phyloP scores from a whole-genome alignment of 768 basidiomycete genomes.

The Dacryopinax primogenitus region DNA sequence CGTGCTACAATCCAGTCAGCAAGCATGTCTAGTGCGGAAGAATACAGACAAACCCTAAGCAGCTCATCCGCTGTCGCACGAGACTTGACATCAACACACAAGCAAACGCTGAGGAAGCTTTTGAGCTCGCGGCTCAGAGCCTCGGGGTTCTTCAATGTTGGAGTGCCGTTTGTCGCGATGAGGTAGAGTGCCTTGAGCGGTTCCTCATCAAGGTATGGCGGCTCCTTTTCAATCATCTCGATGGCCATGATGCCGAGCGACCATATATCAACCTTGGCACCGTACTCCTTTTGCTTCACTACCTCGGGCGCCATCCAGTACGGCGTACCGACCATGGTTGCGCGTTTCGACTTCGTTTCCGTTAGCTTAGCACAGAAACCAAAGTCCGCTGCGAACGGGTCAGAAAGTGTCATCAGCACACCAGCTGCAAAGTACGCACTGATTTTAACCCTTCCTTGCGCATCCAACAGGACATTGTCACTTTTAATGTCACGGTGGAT shows the following conservation, averaged over 20 bases:
- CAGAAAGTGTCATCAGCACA: neutral
- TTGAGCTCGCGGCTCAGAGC: conserved; percentile 83
- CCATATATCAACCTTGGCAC: conserved; percentile 95
- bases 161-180: conserved; percentile 96
- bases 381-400: conserved; percentile 59
- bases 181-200: conserved; percentile 87
- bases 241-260: conserved; percentile 97
- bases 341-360: conserved; percentile 91
- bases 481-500: conserved; percentile 97
- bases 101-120: conserved; percentile 90
- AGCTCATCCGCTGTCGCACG: conserved; percentile 53
- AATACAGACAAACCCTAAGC: conserved; percentile 42
- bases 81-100: conserved; percentile 92
- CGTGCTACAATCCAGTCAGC: conserved; percentile 47
- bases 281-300: conserved; percentile 93
- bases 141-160: conserved; percentile 93
- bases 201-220: conserved; percentile 90
- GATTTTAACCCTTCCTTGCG: conserved; percentile 89
- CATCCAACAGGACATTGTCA: conserved; percentile 87
- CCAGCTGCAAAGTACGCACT: conserved; percentile 44
- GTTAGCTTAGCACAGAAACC: conserved; percentile 94
- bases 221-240: conserved; percentile 98
- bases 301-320: conserved; percentile 99
- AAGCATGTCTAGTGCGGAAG: neutral
- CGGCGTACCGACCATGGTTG: conserved; percentile 96